Base-by-base conservation (phyloP, 2,329 filamentous ascomycete species). In the Penicillium palitans region DNA sequence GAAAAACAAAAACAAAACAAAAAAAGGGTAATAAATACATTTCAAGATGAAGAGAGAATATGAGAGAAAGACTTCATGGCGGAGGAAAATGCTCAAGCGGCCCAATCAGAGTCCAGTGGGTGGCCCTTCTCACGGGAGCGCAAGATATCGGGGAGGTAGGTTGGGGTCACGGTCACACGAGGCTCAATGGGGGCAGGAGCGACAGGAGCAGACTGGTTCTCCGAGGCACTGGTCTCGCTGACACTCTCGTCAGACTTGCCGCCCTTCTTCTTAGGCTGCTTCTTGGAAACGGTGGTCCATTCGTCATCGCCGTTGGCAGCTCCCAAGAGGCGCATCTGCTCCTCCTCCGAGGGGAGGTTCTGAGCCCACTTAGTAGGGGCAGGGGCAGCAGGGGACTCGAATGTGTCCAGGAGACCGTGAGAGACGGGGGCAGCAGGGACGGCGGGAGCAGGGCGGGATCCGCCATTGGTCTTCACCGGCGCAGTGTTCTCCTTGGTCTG, bases 251-350 rank as follows among this genome's bases (percentile, higher is more conserved):
- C 75, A 37, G 68, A 65, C 59, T 74, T 77, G 58, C 70, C 72
- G 19, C 71, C 68, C 63, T 74, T 76, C 72, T 80, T 81, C 71
- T 81, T 83, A 71, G 80, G 80, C 71, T 83, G 80, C 78, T 86
- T 87, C 68, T 78, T 83, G 33, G 81, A 77, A 25, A 87, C 85
- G 10, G 84, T 84, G 62, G 81, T 86, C 86, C 85, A 88, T 52
- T 81, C 81, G 56, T 81, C 80, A 46, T 84, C 81, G 42, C 76
- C 74, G 31, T 75, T 72, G 54, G 74, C 66, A 51, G 78, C 77
- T 50, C 73, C 79, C 49, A 83, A 72, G 59, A 83, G 74, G 46
- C 80, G 80, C 68, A 86, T 74, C 71, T 87, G 84, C 69, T 87
- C 84, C 62, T 87, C 84, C 70, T 87, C 85, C 4, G 83, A 83